Evolutionary conservation across 139 green algal genomes (phyloP).

Genomic region (Haematococcus lacustris): DNA sequence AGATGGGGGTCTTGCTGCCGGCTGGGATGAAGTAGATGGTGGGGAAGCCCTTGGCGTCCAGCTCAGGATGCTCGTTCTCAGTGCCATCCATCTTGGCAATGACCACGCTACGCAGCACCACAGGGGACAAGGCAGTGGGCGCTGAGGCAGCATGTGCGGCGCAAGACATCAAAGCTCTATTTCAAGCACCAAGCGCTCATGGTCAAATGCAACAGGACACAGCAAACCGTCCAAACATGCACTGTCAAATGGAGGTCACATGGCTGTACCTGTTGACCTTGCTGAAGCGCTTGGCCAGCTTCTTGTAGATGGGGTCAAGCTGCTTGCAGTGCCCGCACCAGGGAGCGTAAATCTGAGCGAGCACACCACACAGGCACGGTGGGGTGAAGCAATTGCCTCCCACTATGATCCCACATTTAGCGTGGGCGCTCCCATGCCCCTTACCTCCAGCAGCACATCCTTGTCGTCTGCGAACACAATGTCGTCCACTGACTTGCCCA

Average conservation of each 20-base stretch:
- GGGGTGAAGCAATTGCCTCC: neutral
- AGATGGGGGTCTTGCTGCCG: slow-evolving; percentile 20
- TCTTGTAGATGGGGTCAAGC: slow-evolving; percentile 75
- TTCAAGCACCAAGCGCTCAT: no score
- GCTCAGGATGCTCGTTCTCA: slow-evolving; percentile 62
- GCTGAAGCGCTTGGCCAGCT: slow-evolving; percentile 76
- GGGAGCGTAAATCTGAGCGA: slow-evolving; percentile 61
- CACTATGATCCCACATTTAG: neutral
- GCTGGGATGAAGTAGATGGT: slow-evolving; percentile 64
- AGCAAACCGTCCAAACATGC: no score
- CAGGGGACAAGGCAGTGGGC: no score
- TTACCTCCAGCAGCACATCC: slow-evolving; percentile 65
- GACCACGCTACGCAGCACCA: slow-evolving; percentile 40
- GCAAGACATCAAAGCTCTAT: no score
- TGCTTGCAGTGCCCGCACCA: slow-evolving; percentile 84
- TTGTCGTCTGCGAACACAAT: slow-evolving; percentile 56
- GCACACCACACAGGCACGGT: neutral
- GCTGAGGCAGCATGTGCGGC: no score
- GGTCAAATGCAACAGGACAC: no score
- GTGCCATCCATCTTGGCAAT: slow-evolving; percentile 80
- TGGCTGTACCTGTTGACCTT: no score
- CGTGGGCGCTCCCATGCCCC: neutral
- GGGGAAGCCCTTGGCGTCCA: slow-evolving; percentile 64
- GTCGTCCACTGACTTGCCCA: slow-evolving; percentile 66
- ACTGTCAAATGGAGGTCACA: no score